Base-by-base conservation (phyloP, 176 grass and related monocot genomes). In the Lolium rigidum region DNA sequence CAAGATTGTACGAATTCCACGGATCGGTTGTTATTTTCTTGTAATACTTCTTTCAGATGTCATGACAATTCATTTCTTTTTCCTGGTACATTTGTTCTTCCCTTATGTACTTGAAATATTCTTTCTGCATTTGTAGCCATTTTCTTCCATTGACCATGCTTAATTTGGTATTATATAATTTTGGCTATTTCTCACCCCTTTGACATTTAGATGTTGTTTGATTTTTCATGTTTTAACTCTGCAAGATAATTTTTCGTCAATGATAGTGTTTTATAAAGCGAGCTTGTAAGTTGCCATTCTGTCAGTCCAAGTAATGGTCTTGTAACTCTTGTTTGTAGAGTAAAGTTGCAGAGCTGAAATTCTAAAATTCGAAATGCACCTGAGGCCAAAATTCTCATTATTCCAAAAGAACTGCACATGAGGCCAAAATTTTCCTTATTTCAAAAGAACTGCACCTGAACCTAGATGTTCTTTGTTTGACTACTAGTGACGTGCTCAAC, bases 41-140 rank as follows among this genome's bases (percentile, higher is more conserved):
- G 95, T 98, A 54, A 98, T 98, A 83, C 44, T 98, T 9, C 87
- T 98, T 81, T 95, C 95, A 59, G 95, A 98, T 89, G 91, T 98
- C 14, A 98, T 98, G 95, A 98, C 95, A 62, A 95, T 94, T 83
- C 95, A 98, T 89, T 98, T 98, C 95, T 98, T 98, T 92, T 98
- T 95, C 84, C 91, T 95, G 95, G 95, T 98, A 94, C 60, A 88
- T 80, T 86, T 90, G 46, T 63, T 74, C 25, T 85, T 78, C 83
- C 74, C 73, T 18, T 86, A 5, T 9, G 55, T 37, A 35, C 15
- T 83, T 17, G 6, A 70, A 79, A 70, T 28, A 76, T 7, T 76
- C 12, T 58, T 64, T 68, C 38, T 35, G 10, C 63, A 31, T 59
- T 47, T 41, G 47, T 38, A 58, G 35, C 74, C 20, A 55, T 76